Conservation (phyloP, 78 protist species). For the Guillardia theta region DNA sequence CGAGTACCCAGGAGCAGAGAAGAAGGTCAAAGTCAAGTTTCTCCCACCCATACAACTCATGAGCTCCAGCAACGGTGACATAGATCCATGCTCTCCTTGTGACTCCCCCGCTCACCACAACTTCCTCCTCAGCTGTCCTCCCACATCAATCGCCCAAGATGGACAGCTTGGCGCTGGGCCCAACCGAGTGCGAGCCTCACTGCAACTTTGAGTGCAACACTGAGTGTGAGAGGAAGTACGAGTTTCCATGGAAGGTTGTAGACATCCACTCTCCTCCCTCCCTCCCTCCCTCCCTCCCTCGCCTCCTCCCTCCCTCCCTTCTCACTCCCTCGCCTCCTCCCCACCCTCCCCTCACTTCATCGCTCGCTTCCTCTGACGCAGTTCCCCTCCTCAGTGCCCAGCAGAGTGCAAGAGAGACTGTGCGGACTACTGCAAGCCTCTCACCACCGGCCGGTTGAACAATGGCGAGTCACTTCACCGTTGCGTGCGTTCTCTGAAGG, state of each 20-base stretch:
- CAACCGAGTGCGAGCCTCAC: neutral
- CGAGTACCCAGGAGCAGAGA: too few relatives aligned
- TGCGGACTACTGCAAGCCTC: too few relatives aligned
- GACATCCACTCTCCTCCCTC: neutral
- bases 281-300: neutral
- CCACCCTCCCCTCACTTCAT: neutral
- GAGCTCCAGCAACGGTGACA: too few relatives aligned
- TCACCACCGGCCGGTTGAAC: too few relatives aligned
- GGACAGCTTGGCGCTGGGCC: neutral
- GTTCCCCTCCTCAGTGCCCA: neutral
- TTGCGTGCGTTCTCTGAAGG: too few relatives aligned
- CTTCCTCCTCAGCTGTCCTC: too few relatives aligned
- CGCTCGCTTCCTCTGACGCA: neutral
- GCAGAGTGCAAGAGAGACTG: too few relatives aligned
- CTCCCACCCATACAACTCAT: too few relatives aligned
- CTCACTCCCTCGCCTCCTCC: neutral
- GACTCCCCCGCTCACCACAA: too few relatives aligned
- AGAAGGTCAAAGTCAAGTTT: too few relatives aligned
- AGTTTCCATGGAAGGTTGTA: neutral
- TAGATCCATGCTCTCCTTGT: too few relatives aligned
- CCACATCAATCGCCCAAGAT: neutral
- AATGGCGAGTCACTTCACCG: too few relatives aligned
- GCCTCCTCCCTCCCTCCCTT: neutral
- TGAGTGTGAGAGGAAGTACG: neutral
- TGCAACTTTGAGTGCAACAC: neutral